Conservation (phyloP, 1,139 yeast genomes). For the Geotrichum restrictum region DNA sequence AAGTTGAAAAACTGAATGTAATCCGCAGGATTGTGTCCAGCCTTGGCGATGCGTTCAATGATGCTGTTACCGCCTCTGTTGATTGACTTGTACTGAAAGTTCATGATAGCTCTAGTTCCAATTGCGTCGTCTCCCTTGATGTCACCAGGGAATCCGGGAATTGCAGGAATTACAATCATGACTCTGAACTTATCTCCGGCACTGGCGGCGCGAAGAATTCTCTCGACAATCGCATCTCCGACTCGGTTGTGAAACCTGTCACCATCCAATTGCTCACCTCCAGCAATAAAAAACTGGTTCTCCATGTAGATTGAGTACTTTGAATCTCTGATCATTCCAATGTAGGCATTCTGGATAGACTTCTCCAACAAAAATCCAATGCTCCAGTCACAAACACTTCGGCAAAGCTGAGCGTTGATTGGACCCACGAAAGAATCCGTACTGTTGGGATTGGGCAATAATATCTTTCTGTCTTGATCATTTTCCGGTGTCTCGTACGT, state of each 20-base stretch:
- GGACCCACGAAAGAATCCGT: constrained; percentile 20
- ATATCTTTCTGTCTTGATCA: constrained; percentile 14
- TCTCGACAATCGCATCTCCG: constrained; percentile 25
- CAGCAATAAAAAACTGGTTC: constrained; percentile 26
- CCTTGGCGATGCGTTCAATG: constrained; percentile 20
- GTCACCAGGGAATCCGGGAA: constrained; percentile 26
- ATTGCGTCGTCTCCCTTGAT: constrained; percentile 22
- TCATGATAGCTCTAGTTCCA: constrained; percentile 26
- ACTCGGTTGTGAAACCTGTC: constrained; percentile 22
- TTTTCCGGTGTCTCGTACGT: constrained; percentile 15
- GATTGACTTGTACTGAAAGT: constrained; percentile 24
- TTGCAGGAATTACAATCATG: constrained; percentile 23
- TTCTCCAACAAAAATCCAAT: constrained; percentile 24
- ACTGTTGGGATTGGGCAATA: constrained; percentile 17
- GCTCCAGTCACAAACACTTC: constrained; percentile 25
- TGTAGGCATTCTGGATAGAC: constrained; percentile 25
- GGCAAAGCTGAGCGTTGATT: constrained; percentile 22
- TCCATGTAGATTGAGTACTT: constrained; percentile 24
- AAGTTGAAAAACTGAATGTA: constrained; percentile 23
- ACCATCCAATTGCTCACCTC: constrained; percentile 17
- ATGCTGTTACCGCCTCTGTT: constrained; percentile 23
- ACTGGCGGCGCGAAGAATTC: constrained; percentile 23
- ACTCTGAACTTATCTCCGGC: constrained; percentile 21
- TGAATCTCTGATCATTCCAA: constrained; percentile 20
- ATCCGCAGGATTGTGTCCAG: constrained; percentile 24